phyloP scores from a whole-genome alignment of 495 filamentous ascomycete species.

The Hyaloscypha hepaticicola region DNA sequence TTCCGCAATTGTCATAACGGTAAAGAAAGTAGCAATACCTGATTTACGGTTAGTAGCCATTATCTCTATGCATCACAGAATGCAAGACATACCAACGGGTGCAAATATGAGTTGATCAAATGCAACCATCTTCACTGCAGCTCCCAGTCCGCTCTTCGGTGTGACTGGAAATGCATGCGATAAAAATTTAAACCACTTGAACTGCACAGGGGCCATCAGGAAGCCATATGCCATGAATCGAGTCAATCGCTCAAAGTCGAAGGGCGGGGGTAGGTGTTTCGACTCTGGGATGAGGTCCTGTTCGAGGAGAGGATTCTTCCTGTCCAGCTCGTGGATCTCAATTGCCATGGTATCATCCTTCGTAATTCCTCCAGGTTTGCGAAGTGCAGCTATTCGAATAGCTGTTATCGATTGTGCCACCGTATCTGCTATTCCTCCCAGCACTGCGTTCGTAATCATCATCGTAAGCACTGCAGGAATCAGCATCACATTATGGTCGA shows the following conservation, averaged over 20 bases:
- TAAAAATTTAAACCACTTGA: constrained; percentile 92
- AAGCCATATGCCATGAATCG: constrained; percentile 97
- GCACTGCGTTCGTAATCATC: constrained; percentile 95
- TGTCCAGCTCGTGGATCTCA: constrained; percentile 86
- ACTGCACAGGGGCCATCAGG: constrained; percentile 93
- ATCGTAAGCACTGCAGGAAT: constrained; percentile 77
- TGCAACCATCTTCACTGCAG: constrained; percentile 84
- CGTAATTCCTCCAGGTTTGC: constrained; percentile 52
- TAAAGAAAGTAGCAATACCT: constrained; percentile 89
- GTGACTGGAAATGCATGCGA: constrained; percentile 81
- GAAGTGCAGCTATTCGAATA: constrained; percentile 64
- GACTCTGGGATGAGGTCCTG: constrained; percentile 69
- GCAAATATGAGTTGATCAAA: constrained; percentile 97
- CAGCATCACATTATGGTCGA: background rate
- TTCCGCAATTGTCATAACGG: constrained; percentile 94
- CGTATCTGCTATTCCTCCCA: constrained; percentile 92
- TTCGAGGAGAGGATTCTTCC: constrained; percentile 68
- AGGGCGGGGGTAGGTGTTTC: constrained; percentile 66
- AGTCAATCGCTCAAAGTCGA: constrained; percentile 91
- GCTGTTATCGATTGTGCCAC: constrained; percentile 91
- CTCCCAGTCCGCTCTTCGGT: constrained; percentile 67
- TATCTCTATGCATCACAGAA: background rate
- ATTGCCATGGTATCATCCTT: constrained; percentile 76
- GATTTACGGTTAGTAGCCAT: constrained; percentile 15
- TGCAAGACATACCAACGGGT: constrained; percentile 64